Base-by-base conservation (phyloP, 1,139 yeast genomes). In the Saccharomycopsis hybrid region DNA sequence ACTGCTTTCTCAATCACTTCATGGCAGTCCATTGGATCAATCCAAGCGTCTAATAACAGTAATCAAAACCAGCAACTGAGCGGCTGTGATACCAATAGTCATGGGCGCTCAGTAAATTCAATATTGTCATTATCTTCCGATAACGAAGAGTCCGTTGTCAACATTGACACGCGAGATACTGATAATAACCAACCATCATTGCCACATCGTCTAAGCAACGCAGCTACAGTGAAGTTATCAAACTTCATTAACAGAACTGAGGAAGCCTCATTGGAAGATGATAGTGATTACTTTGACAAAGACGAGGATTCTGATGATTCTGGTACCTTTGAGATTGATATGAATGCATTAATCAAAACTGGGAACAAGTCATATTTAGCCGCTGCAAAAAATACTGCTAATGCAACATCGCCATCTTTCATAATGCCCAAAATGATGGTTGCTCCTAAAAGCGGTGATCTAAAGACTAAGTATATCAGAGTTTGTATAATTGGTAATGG, bases 361-460 rank as follows among this genome's bases (percentile, higher is more conserved):
- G 49, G 38, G 25, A 41, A n/a, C 13, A 43, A 29, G 30, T 33
- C 43, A 18, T 24, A 30, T 7, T 18, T 28, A 11, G 25, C 11
- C 29, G 24, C 39, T 2, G n/a, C 27, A 28, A 27, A 24, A 3
- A 25, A 40, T 7, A 37, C 13, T 9, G 41, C 29, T 25, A n/a
- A n/a, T n/a, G 33, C 37, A 4, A 37, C 37, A 3, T 41, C 46
- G 24, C 54, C 55, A 7, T 51, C 55, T 8, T 49, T 53, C 31
- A 43, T 53, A n/a, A 53, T 53, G 55, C 55, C 55, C 5, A 50
- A 49, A 27, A 46, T 53, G 47, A 41, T 53, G 41, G 49, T 48
- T 8, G 29, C 50, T 8, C 29, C 36, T n/a, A 13, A 32, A 24
- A n/a, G 43, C 11, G n/a, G 24, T 9, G 28, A 35, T 4, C 9